Percentiles rank a stretch among this genome's conserved stretches.
Evolutionary conservation across 192 early-diverging fungal genomes (phyloP).

Genomic region (Backusella psychrophila): DNA sequence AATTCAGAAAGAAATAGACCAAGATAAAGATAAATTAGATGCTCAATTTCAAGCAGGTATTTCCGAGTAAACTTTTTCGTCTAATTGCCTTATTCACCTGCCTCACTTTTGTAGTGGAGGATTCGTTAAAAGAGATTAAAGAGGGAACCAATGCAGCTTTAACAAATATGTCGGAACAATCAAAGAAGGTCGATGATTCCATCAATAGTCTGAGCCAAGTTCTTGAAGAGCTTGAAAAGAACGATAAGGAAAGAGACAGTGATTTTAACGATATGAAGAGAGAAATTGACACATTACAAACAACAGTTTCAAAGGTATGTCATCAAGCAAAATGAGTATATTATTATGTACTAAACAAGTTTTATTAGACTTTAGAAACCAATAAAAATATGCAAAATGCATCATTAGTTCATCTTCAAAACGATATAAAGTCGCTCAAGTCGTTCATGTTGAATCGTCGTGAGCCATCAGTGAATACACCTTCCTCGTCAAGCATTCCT

Average conservation of each 20-base stretch:
- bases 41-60: slow-evolving; percentile 54
- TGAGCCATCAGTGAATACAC: slow-evolving; percentile 24
- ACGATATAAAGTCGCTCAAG: slow-evolving; percentile 92
- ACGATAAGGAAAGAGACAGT: slow-evolving; percentile 62
- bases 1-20: slow-evolving; percentile 66
- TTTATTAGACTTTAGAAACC: slow-evolving; percentile 63
- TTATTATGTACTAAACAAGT: background rate
- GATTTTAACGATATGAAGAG: slow-evolving; percentile 70
- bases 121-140: slow-evolving; percentile 55
- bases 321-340: background rate
- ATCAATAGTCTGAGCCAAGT: slow-evolving; percentile 62
- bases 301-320: slow-evolving; percentile 72
- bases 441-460: slow-evolving; percentile 80
- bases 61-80: background rate
- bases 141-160: slow-evolving; percentile 65
- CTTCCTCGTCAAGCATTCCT: slow-evolving; percentile 39
- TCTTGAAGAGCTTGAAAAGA: slow-evolving; percentile 59
- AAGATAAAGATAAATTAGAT: slow-evolving; percentile 69
- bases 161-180: slow-evolving; percentile 62
- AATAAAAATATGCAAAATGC: slow-evolving; percentile 65
- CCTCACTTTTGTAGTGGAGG: slow-evolving; percentile 24
- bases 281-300: slow-evolving; percentile 69
- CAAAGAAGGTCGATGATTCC: slow-evolving; percentile 65
- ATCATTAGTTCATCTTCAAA: slow-evolving; percentile 78
- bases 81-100: background rate